phyloP scores from a whole-genome alignment of 2,329 filamentous ascomycete species.

The Hansfordia pulvinata region DNA sequence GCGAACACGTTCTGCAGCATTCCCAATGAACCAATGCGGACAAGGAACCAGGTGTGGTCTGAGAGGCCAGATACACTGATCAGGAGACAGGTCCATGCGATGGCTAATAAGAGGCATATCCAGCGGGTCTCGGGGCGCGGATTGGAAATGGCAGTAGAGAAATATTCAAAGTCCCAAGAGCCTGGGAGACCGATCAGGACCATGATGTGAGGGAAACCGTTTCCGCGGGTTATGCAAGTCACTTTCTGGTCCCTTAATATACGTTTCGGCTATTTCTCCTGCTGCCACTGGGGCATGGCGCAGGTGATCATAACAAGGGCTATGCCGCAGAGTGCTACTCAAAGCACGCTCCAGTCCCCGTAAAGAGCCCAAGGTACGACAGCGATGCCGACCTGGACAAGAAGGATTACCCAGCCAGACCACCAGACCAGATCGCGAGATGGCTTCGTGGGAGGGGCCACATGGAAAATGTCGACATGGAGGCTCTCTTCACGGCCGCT shows the following conservation, averaged over 20 bases:
- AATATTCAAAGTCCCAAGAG: slow-evolving; percentile 6
- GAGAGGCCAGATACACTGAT: slow-evolving; percentile 4
- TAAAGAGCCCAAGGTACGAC: slow-evolving; percentile 4
- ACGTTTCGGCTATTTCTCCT: slow-evolving; percentile 8
- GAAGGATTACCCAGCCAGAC: slow-evolving; percentile 2
- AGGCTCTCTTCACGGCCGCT: slow-evolving; percentile 2
- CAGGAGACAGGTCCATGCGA: slow-evolving; percentile 5
- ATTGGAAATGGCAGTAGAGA: slow-evolving; percentile 1
- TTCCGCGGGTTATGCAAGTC: slow-evolving; percentile 5
- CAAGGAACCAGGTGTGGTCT: slow-evolving; percentile 8
- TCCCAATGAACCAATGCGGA: slow-evolving; percentile 5
- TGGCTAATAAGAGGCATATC: slow-evolving; percentile 1
- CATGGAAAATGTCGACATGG: slow-evolving; percentile 4
- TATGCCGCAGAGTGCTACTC: slow-evolving; percentile 3
- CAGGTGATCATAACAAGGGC: slow-evolving; percentile 3
- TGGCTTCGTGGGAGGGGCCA: neutral
- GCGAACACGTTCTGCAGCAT: slow-evolving; percentile 7
- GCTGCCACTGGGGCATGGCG: slow-evolving; percentile 6
- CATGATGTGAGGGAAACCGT: slow-evolving; percentile 7
- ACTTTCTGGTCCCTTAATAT: slow-evolving; percentile 1
- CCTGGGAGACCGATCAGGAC: slow-evolving; percentile 3
- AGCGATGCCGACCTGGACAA: slow-evolving; percentile 5
- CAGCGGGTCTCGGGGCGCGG: slow-evolving; percentile 1
- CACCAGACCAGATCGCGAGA: slow-evolving; percentile 2
- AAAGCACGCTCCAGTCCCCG: slow-evolving; percentile 7